Conservation (phyloP, 345 rosid species). For the Excoecaria agallocha region DNA sequence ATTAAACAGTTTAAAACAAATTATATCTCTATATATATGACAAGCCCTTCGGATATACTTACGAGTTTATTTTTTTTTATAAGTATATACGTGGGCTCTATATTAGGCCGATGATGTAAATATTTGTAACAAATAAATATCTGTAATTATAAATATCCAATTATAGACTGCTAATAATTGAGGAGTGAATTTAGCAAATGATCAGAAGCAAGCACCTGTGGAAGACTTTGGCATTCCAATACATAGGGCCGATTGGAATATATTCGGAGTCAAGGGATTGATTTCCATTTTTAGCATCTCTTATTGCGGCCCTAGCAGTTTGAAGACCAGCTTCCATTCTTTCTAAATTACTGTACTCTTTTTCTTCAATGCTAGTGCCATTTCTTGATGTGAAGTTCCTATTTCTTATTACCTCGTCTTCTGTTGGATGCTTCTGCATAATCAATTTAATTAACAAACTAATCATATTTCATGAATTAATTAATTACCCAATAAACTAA, state of each 20-base stretch:
- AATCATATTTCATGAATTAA: neutral
- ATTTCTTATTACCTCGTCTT: conserved; percentile 1
- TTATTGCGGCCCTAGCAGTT: conserved; percentile 55
- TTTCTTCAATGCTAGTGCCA: conserved; percentile 7
- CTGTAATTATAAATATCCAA: too few species aligned
- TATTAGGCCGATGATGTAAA: too few species aligned
- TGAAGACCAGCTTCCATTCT: conserved; percentile 58
- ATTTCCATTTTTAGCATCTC: conserved; percentile 47
- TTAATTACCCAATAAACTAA: neutral
- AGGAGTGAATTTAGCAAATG: neutral
- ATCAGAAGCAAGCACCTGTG: conserved; percentile 44
- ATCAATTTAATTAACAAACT: neutral
- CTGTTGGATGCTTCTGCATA: conserved; percentile 29
- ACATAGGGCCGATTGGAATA: conserved; percentile 78
- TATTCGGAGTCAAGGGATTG: conserved; percentile 56
- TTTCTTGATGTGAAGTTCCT: conserved; percentile 1
- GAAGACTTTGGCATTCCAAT: conserved; percentile 69
- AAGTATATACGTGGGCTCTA: too few species aligned
- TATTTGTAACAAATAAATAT: too few species aligned
- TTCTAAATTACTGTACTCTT: conserved; percentile 37
- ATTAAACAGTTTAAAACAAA: too few species aligned
- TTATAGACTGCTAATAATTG: too few species aligned
- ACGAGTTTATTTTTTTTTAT: too few species aligned
- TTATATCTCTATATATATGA: too few species aligned
- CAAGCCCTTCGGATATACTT: too few species aligned